These are phyloP conservation scores for Coemansia sp. DNA, from an alignment of 192 early-diverging fungal species.

Conservation along the genomic window DNA sequence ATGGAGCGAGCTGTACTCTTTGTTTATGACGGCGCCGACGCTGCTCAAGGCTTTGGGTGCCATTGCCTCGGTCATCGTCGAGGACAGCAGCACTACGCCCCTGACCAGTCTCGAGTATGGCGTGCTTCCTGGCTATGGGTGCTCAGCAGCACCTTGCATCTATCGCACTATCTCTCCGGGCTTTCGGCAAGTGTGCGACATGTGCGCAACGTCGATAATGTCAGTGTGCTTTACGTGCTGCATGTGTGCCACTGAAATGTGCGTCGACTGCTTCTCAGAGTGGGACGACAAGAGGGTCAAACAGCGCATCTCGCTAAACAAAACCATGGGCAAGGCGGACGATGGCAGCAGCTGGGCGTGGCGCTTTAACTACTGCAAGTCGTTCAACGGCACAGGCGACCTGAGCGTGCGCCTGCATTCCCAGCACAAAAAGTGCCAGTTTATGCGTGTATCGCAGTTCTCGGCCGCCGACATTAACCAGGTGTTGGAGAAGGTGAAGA, in stretches of 20 bases:
- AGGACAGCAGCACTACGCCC: not conserved
- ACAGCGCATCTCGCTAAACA: not conserved
- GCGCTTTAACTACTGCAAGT: not conserved
- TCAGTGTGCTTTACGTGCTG: constrained; percentile 46
- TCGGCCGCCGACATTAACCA: not conserved
- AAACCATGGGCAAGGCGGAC: not conserved
- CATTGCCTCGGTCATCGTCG: not conserved
- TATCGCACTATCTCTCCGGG: constrained; percentile 1
- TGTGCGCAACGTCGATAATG: constrained; percentile 52
- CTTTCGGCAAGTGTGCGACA: constrained; percentile 55
- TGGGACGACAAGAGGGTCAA: constrained; percentile 13
- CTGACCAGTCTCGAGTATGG: constrained; percentile 8
- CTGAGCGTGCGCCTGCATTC: not conserved
- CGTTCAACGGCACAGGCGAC: not conserved
- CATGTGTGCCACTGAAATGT: constrained; percentile 46
- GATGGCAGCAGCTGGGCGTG: not conserved
- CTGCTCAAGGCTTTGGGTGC: constrained; percentile 1
- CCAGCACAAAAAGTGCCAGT: constrained; percentile 17
- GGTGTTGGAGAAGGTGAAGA: not conserved
- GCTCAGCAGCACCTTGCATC: constrained; percentile 29
- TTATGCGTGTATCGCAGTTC: constrained; percentile 22
- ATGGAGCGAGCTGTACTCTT: constrained; percentile 18
- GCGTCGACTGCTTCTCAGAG: constrained; percentile 42
- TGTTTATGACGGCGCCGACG: constrained; percentile 9
- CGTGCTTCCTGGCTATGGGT: constrained; percentile 14